Evolutionary conservation across 2,329 filamentous ascomycete genomes (phyloP).

Genomic region (Elsinoe perseae): DNA sequence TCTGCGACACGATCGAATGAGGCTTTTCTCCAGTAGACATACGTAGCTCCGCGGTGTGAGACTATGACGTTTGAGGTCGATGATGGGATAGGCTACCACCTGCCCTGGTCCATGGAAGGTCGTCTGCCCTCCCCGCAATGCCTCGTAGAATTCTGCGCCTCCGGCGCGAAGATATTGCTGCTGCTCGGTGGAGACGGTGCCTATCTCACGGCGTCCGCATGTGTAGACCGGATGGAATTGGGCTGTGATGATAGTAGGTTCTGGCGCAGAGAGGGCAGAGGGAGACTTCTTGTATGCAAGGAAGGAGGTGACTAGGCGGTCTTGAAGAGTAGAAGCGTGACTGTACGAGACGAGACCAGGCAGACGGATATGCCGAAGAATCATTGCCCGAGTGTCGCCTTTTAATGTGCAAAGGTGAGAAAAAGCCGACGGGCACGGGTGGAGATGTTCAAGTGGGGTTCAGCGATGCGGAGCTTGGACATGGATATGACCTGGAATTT

Average conservation of each 20-base stretch:
- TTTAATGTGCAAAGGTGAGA: neutral
- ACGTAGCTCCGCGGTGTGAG: constrained; percentile 71
- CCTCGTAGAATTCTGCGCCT: constrained; percentile 57
- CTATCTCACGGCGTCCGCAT: constrained; percentile 70
- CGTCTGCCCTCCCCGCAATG: constrained; percentile 78
- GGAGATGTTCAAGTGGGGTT: neutral
- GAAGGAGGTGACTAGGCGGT: constrained; percentile 47
- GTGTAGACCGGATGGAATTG: constrained; percentile 79
- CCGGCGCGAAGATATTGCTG: constrained; percentile 33
- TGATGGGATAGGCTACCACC: constrained; percentile 80
- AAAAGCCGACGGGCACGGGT: neutral
- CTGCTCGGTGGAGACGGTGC: constrained; percentile 42
- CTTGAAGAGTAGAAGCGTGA: constrained; percentile 50
- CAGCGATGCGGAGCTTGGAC: neutral
- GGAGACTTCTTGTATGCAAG: constrained; percentile 53
- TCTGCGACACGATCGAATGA: constrained; percentile 55
- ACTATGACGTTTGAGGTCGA: constrained; percentile 65
- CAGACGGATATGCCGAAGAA: constrained; percentile 55
- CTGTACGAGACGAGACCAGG: constrained; percentile 47
- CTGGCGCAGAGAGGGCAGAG: constrained; percentile 41
- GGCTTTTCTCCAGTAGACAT: constrained; percentile 64
- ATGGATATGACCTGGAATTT: neutral
- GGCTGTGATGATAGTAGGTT: constrained; percentile 72
- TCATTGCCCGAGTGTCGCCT: constrained; percentile 32
- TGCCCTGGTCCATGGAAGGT: constrained; percentile 96